Base-by-base conservation (phyloP, 2,329 filamentous ascomycete genomes). In the Pseudogymnoascus sp. region DNA sequence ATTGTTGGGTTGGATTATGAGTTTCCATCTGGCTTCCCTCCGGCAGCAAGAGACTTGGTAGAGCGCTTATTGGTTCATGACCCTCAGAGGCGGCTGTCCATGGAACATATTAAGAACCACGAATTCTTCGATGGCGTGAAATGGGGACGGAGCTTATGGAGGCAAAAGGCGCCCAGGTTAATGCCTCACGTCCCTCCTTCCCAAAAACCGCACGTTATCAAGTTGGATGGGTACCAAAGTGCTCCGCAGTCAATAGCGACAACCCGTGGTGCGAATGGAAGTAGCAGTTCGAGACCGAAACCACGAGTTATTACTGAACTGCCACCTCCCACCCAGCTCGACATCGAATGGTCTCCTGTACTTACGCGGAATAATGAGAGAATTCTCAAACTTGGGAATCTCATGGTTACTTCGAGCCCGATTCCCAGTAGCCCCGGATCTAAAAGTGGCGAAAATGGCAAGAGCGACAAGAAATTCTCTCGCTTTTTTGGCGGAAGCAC, bases 331-430 rank as follows among this genome's bases (percentile, higher is more conserved):
- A 96, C 90, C 59, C 94, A 97, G 73, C 79, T 99, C 26, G 94
- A 99, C 71, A 96, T 99, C 62, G 94, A 99, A 75, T 99, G 94
- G 94, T 97, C 93, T 0, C 94, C 94, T 0, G 92, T 99, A 4
- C 78, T 99, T 61, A 97, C 90, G 8, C 86, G 87, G 69, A 87
- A 85, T 63, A 97, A 97, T 70, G 94, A 99, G 74, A 85, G 94
- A 36, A 99, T 99, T 67, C 75, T 99, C 65, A 97, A 96, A 73
- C 79, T 99, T 21, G 94, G 94, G 1, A 96, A 99, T 69, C 77
- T 97, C 65, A 84, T 92, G 74, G 92, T 99, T 6, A 81, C 90
- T 39, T 88, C 90, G 5, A 84, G 90, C 2, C 88, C 92, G 8
- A 81, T 92, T 60, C 82, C 89, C 8, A 88, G 90, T 70, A 89